Evolutionary conservation across 768 basidiomycete species (phyloP), one percentile per base, ranked within the genome.

Genomic region (Amylocystis lapponica): DNA sequence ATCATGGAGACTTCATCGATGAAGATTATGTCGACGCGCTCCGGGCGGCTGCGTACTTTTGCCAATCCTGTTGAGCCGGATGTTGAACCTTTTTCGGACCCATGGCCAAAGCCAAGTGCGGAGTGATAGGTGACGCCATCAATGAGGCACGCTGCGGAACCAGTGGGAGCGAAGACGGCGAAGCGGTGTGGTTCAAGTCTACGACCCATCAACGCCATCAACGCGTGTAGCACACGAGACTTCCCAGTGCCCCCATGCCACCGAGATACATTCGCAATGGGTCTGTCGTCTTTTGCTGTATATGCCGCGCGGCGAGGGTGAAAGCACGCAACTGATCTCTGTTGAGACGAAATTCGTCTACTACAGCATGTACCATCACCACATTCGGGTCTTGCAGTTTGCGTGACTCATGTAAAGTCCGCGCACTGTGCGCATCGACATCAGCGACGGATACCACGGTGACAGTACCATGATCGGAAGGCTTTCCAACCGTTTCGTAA

Each of bases 1-100:
- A 72, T 33, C 69, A 72, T 72, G 0, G 69, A 72, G 0, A 71
- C 54, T 40, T 72, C 68, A 54, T 71, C 67, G n/a, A 71, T 47
- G 32, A 71, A 68, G 6, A 70, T 50, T 47, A 68, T 64, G 0
- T 67, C 54, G 6, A 69, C 63, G 8, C 62, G 58, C n/a, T 47
- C 19, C 4, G 52, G 21, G 11, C 23, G 21, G 27, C n/a, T n/a
- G n/a, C 27, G 27, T 9, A 30, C n/a, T n/a, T 30, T 30, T 30
- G 9, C 27, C 27, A 30, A 6, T 20, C 21, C 22, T n/a, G 37
- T 12, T 8, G 16, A 4, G 4, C 20, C 5, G 22, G 13, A 14
- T 25, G 27, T 27, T 6, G 4, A 8, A 6, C 5, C 5, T 3
- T 4, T 23, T 21, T 27, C 26, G 22, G 4, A 6, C 29, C 26